These are phyloP conservation scores for Russula dissimulans DNA, from an alignment of 768 basidiomycete genomes.

Conservation along the genomic window DNA sequence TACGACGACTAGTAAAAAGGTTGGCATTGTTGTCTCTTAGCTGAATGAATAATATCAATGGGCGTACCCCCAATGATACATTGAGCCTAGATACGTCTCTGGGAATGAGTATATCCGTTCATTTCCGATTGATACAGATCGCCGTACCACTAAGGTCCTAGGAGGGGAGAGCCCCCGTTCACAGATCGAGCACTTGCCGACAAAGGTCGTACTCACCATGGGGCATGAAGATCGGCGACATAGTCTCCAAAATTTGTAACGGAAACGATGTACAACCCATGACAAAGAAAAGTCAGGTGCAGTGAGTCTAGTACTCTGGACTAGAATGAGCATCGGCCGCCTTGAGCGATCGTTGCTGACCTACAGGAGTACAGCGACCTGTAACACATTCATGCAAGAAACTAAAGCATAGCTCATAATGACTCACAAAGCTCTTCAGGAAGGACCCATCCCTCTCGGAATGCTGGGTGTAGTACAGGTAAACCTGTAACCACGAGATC, in stretches of 20 bases:
- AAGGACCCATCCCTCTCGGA: not conserved
- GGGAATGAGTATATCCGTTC: not conserved
- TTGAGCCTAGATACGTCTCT: not conserved
- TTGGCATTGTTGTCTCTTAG: not conserved
- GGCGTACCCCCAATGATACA: not conserved
- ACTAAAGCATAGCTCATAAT: not conserved
- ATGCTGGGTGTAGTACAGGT: constrained; percentile 9
- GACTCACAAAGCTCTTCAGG: constrained; percentile 8
- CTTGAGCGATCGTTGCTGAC: not conserved
- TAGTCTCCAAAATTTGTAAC: constrained; percentile 9
- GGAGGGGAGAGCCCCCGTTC: no score
- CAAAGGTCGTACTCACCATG: not conserved
- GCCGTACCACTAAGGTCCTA: constrained; percentile 9
- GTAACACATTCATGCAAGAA: not conserved
- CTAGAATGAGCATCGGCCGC: not conserved
- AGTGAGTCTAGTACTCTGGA: not conserved
- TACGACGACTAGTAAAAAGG: not conserved
- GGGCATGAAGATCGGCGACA: constrained; percentile 8
- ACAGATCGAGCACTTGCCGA: not conserved
- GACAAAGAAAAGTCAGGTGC: constrained; percentile 3
- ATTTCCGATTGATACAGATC: not conserved
- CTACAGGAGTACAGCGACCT: constrained; percentile 7
- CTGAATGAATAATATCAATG: not conserved
- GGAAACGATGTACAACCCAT: not conserved
- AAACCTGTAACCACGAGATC: constrained; percentile 10